These are phyloP conservation scores for Polychaeton citri DNA, from an alignment of 2,329 filamentous ascomycete species.

Conservation along the genomic window DNA sequence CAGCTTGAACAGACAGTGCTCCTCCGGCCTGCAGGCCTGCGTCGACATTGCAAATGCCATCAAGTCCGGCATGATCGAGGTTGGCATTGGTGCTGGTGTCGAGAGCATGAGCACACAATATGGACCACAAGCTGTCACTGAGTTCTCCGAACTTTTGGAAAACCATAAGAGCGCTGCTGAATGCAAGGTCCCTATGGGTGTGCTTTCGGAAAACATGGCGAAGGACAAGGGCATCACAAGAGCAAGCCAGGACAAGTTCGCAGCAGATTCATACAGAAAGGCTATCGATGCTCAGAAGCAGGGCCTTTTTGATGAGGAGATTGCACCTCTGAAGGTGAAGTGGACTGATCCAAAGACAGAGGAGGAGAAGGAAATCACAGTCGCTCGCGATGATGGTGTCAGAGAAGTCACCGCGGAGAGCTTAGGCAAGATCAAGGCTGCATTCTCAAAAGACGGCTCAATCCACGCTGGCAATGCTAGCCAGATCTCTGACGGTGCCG, in stretches of 20 bases:
- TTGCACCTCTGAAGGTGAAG: slow-evolving; percentile 72
- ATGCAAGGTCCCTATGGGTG: slow-evolving; percentile 96
- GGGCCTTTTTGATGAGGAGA: slow-evolving; percentile 89
- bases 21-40: slow-evolving; percentile 79
- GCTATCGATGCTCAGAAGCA: slow-evolving; percentile 70
- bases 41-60: slow-evolving; percentile 93
- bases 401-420: slow-evolving; percentile 75
- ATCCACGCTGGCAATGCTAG: slow-evolving; percentile 96
- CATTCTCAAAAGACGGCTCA: slow-evolving; percentile 79
- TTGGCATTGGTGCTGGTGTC: slow-evolving; percentile 86
- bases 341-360: slow-evolving; percentile 84
- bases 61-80: slow-evolving; percentile 79
- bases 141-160: slow-evolving; percentile 85
- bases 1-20: slow-evolving; percentile 87
- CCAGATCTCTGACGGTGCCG: slow-evolving; percentile 91
- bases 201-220: slow-evolving; percentile 89
- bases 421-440: slow-evolving; percentile 78
- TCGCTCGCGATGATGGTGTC: slow-evolving; percentile 77
- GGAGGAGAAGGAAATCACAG: slow-evolving; percentile 70
- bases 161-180: slow-evolving; percentile 69
- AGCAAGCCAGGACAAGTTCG: slow-evolving; percentile 75
- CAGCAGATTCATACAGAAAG: slow-evolving; percentile 85
- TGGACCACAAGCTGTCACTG: slow-evolving; percentile 74
- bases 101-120: slow-evolving; percentile 95
- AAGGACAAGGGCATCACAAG: slow-evolving; percentile 65